Evolutionary conservation across 805 yeast species (phyloP).

Genomic region (Maudiozyma barnettii): DNA sequence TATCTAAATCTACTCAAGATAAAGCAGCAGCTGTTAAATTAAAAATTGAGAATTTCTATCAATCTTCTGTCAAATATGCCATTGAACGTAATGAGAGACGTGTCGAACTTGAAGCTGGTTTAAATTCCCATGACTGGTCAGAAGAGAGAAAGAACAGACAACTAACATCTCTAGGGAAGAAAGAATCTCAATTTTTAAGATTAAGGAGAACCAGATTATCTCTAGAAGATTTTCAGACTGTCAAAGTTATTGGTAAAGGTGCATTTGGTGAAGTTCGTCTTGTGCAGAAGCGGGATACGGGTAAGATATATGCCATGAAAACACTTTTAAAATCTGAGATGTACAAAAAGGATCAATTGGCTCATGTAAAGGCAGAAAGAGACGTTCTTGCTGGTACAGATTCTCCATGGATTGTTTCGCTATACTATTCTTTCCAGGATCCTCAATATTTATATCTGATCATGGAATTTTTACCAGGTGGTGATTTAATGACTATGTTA

Average conservation of each 20-base stretch:
- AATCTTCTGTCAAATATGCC: constrained; percentile 80
- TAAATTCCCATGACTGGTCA: constrained; percentile 59
- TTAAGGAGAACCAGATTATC: constrained; percentile 75
- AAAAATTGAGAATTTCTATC: constrained; percentile 75
- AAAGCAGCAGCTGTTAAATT: constrained; percentile 76
- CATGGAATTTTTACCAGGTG: constrained; percentile 92
- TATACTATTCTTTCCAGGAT: constrained; percentile 69
- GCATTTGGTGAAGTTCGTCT: constrained; percentile 96
- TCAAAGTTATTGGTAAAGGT: constrained; percentile 88
- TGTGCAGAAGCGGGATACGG: constrained; percentile 87
- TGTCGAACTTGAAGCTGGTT: constrained; percentile 66
- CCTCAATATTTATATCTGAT: constrained; percentile 70
- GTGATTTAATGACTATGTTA: constrained; percentile 89
- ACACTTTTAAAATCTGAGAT: constrained; percentile 83
- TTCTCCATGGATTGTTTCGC: constrained; percentile 84
- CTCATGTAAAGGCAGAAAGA: constrained; percentile 92
- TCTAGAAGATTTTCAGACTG: constrained; percentile 77
- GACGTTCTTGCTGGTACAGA: constrained; percentile 89
- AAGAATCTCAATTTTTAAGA: constrained; percentile 79
- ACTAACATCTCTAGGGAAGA: constrained; percentile 71
- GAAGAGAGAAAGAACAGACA: constrained; percentile 82
- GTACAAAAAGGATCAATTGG: constrained; percentile 89
- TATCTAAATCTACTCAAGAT: constrained; percentile 69
- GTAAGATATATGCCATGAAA: constrained; percentile 89
- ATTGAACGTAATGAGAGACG: constrained; percentile 93